These are phyloP conservation scores for Ascochyta rabiei DNA, from an alignment of 2,329 filamentous ascomycete species.

Conservation along the genomic window DNA sequence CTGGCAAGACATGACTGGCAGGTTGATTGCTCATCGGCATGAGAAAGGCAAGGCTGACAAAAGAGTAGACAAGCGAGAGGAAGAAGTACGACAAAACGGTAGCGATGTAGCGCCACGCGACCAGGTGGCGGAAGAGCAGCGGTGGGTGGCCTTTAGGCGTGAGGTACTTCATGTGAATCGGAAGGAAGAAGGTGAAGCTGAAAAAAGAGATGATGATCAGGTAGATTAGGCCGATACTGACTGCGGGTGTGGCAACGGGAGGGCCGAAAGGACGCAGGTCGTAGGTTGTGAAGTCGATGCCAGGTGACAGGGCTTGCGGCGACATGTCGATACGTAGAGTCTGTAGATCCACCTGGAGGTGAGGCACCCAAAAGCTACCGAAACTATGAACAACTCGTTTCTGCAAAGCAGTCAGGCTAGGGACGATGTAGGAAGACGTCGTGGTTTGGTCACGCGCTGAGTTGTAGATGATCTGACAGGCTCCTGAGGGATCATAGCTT, in stretches of 20 bases:
- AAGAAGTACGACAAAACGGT: conserved; percentile 65
- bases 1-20: conserved; percentile 52
- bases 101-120: conserved; percentile 63
- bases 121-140: conserved; percentile 62
- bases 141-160: conserved; percentile 61
- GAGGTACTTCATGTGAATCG: conserved; percentile 66
- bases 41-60: conserved; percentile 66
- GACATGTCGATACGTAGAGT: conserved; percentile 49
- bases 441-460: conserved; percentile 64
- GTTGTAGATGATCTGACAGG: conserved; percentile 62
- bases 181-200: conserved; percentile 68
- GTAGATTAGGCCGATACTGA: conserved; percentile 69
- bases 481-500: conserved; percentile 66
- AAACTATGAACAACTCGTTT: conserved; percentile 55
- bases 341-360: conserved; percentile 16
- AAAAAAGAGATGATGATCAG: conserved; percentile 72
- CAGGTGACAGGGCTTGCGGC: conserved; percentile 62
- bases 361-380: conserved; percentile 51
- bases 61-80: conserved; percentile 65
- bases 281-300: conserved; percentile 60
- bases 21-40: conserved; percentile 62
- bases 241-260: conserved; percentile 60
- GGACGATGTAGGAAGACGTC: conserved; percentile 58
- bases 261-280: conserved; percentile 67
- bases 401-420: conserved; percentile 56